Evolutionary conservation across 1,139 yeast species (phyloP).

Genomic region (Eremothecium sinecaudum): DNA sequence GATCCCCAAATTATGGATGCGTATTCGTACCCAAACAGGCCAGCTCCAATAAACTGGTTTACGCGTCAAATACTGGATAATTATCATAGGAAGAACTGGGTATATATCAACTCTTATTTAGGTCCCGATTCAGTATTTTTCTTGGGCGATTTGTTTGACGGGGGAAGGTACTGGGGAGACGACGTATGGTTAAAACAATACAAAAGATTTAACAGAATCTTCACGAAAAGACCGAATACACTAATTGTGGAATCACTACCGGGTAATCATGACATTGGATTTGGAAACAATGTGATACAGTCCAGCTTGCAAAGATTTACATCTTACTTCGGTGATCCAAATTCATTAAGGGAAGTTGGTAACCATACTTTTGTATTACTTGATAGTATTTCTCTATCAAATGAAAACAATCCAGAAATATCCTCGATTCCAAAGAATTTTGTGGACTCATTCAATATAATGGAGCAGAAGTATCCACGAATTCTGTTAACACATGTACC

Average conservation of each 20-base stretch:
- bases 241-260: constrained; percentile 57
- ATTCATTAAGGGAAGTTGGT: constrained; percentile 51
- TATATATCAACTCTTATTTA: constrained; percentile 45
- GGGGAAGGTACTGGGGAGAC: constrained; percentile 83
- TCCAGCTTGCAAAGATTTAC: constrained; percentile 53
- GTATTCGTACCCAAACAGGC: constrained; percentile 55
- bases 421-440: constrained; percentile 35
- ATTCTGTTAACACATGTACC: constrained; percentile 77
- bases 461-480: constrained; percentile 42
- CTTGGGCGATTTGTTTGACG: constrained; percentile 88
- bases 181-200: constrained; percentile 66
- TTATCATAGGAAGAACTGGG: constrained; percentile 71
- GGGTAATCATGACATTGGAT: constrained; percentile 95
- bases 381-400: constrained; percentile 74
- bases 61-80: constrained; percentile 49
- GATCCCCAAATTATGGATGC: constrained; percentile 90
- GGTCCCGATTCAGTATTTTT: constrained; percentile 72
- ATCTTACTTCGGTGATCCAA: constrained; percentile 60
- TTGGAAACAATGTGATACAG: constrained; percentile 55
- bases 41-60: constrained; percentile 37
- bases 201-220: constrained; percentile 55
- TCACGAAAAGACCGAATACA: constrained; percentile 40
- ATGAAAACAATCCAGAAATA: constrained; percentile 36
- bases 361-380: constrained; percentile 69
- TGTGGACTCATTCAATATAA: constrained; percentile 22